phyloP scores from a whole-genome alignment of 441 rosid genomes.

The Pelargonium citronellum region DNA sequence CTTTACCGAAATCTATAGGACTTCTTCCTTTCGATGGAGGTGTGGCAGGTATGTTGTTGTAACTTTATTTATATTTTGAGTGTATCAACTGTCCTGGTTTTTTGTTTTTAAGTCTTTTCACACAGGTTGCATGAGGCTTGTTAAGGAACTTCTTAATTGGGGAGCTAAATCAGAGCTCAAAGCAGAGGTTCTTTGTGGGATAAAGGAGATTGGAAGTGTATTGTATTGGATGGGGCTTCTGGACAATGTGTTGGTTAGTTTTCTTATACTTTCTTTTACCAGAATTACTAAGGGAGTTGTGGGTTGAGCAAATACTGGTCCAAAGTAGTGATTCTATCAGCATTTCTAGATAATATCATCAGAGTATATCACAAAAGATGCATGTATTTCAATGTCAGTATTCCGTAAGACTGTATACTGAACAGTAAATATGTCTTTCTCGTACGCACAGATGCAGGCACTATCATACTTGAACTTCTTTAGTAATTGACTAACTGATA shows the following conservation, averaged over 20 bases:
- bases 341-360: no score
- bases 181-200: conserved; percentile 85
- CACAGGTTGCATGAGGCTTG: conserved; percentile 90
- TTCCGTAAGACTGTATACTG: no score
- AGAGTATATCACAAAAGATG: no score
- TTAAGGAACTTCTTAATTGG: conserved; percentile 91
- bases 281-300: no score
- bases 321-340: no score
- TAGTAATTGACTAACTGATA: not conserved
- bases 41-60: conserved; percentile 55
- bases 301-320: no score
- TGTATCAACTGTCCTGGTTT: not conserved
- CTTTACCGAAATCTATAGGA: conserved; percentile 92
- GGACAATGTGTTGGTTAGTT: conserved; percentile 86
- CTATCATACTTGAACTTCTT: not conserved
- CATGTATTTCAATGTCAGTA: not conserved
- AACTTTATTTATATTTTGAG: not conserved
- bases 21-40: conserved; percentile 96
- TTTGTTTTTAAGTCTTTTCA: conserved; percentile 19
- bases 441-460: not conserved
- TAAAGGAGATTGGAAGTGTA: conserved; percentile 95
- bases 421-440: not conserved
- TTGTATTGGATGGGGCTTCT: conserved; percentile 95
- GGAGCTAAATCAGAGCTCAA: conserved; percentile 84
- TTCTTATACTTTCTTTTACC: conserved; percentile 20